Evolutionary conservation across 805 yeast genomes (phyloP), one percentile per base, ranked within the genome.

Genomic region (Sugiyamaella floridensis): DNA sequence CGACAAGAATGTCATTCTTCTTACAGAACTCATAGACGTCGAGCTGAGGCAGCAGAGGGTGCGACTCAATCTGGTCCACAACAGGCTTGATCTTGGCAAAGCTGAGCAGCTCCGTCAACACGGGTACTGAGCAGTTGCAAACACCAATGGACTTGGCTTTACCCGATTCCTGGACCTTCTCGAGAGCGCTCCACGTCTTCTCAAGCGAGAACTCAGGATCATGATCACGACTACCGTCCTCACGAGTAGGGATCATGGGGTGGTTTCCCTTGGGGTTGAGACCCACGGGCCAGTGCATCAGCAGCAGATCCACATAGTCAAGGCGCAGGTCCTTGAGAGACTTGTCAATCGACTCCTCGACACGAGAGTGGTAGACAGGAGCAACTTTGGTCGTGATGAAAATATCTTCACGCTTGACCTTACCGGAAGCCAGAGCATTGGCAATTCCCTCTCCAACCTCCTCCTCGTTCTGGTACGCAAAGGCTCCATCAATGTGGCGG

Each of bases 241-340:
- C 68, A 45, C 62, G 61, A 15, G 59, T 55, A 41, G 81, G 80
- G 51, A 72, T 58, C 5, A 65, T 58, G 4, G 71, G 72, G 43
- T 70, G 72, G 40, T 63, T 70, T 20, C 67, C 71, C 61, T 70
- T 74, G 44, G 74, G 68, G 57, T 65, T 76, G 54, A 78, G 66
- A 11, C 84, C 72, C 43, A 78, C 77, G 5, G 96, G 96, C 95
- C 95, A 88, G 69, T 88, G 96, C 66, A 87, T 76, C 63, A 88
- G 75, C 65, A 82, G 82, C 54, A 88, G 71, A 65, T 88, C 96
- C 50, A 88, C 84, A 62, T 88, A 88, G 48, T 84, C 92, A 59
- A 86, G 63, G 0, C 82, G 82, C 56, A 87, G 73, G 62, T 82
- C 80, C 59, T 75, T 61, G 62, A 87, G 73, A 6, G 90, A 83